Evolutionary conservation across 2,329 filamentous ascomycete genomes (phyloP).

Genomic region (Bipolaris zeicola): DNA sequence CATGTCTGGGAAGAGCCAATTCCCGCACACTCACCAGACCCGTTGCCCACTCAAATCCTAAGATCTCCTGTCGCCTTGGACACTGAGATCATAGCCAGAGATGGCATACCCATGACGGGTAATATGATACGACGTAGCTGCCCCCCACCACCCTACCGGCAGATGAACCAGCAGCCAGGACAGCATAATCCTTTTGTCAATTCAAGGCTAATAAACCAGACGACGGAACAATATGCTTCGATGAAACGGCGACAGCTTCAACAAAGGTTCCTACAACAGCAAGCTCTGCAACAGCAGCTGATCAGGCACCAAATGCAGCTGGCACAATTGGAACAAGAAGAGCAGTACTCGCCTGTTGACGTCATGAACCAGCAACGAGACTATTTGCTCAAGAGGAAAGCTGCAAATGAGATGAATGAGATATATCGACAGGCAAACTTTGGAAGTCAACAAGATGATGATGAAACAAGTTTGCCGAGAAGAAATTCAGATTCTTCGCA

Average conservation of each 20-base stretch:
- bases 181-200: background rate
- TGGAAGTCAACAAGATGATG: background rate
- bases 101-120: slow-evolving; percentile 21
- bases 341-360: background rate
- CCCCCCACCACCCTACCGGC: background rate
- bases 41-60: background rate
- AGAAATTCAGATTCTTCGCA: background rate
- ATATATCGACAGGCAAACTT: background rate
- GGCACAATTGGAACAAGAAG: background rate
- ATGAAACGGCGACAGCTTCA: background rate
- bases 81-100: slow-evolving; percentile 13
- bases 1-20: slow-evolving; percentile 16
- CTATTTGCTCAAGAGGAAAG: background rate
- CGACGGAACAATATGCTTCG: background rate
- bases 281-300: background rate
- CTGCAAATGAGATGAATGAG: background rate
- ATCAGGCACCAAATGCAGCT: background rate
- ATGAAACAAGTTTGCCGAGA: too few relatives aligned
- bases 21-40: background rate
- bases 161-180: background rate
- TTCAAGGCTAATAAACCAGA: background rate
- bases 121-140: background rate
- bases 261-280: background rate
- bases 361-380: background rate
- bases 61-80: slow-evolving; percentile 17